Conservation (phyloP, 306 rosid species). For the Cucurbita pepo region DNA sequence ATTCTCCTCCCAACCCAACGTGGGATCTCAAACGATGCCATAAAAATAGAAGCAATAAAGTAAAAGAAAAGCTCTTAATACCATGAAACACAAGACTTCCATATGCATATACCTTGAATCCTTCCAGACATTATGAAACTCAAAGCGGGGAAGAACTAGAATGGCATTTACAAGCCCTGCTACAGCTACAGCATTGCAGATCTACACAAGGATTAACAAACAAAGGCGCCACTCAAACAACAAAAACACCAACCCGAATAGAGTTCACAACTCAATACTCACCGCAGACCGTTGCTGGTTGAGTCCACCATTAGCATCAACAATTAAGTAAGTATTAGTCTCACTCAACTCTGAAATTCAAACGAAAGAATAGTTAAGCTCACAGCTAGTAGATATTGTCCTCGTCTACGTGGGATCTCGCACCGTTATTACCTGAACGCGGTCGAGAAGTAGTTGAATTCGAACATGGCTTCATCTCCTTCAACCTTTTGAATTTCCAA, state of each 20-base stretch:
- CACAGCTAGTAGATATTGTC: too few relatives aligned
- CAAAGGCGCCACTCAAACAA: not conserved
- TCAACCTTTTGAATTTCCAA: constrained; percentile 78
- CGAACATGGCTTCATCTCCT: constrained; percentile 72
- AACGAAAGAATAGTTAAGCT: not conserved
- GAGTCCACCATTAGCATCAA: constrained; percentile 96
- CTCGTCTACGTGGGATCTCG: not conserved
- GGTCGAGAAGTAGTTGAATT: constrained; percentile 48
- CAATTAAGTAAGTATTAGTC: constrained; percentile 55
- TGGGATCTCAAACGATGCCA: not conserved
- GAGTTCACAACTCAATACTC: not conserved
- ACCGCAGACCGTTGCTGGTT: constrained; percentile 97
- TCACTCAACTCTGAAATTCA: constrained; percentile 42
- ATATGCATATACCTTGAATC: constrained; percentile 56
- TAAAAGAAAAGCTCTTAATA: not conserved
- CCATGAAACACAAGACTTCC: not conserved
- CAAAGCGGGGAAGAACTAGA: constrained; percentile 71
- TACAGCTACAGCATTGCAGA: constrained; percentile 92
- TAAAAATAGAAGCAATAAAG: not conserved
- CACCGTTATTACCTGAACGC: constrained; percentile 31
- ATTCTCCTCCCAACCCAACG: too few relatives aligned
- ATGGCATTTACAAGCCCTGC: constrained; percentile 89
- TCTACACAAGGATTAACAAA: constrained; percentile 24
- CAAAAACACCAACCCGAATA: not conserved
- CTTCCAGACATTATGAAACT: constrained; percentile 84